Conservation (phyloP, 441 rosid genomes). For the Rhodomyrtus psidioides region DNA sequence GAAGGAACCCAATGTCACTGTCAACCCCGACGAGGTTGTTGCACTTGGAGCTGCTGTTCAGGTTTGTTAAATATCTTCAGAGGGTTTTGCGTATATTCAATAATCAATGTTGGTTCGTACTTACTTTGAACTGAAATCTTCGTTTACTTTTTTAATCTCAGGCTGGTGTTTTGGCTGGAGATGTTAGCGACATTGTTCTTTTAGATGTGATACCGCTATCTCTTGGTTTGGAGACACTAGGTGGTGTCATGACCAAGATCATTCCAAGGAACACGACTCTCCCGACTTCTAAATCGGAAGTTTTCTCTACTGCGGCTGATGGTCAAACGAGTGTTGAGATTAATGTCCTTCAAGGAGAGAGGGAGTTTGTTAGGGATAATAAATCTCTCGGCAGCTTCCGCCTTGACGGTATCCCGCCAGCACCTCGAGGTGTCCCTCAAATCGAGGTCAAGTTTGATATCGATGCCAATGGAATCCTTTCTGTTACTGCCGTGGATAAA, state of each 20-base stretch:
- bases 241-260: slow-evolving; percentile 92
- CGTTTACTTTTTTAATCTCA: slow-evolving; percentile 2
- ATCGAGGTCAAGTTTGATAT: slow-evolving; percentile 90
- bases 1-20: slow-evolving; percentile 87
- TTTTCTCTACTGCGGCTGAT: slow-evolving; percentile 94
- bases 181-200: slow-evolving; percentile 86
- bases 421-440: slow-evolving; percentile 95
- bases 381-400: slow-evolving; percentile 93
- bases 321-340: slow-evolving; percentile 98
- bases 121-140: background rate
- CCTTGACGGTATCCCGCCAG: slow-evolving; percentile 82
- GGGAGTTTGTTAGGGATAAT: slow-evolving; percentile 91
- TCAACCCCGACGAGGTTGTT: slow-evolving; percentile 91
- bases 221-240: slow-evolving; percentile 82
- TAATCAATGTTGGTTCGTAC: background rate
- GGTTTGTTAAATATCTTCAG: slow-evolving; percentile 26
- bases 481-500: slow-evolving; percentile 77
- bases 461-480: slow-evolving; percentile 91
- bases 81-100: background rate
- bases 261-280: slow-evolving; percentile 86
- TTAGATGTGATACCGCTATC: slow-evolving; percentile 93
- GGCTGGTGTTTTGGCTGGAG: slow-evolving; percentile 96
- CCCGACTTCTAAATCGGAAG: slow-evolving; percentile 93
- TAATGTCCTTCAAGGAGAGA: slow-evolving; percentile 94
- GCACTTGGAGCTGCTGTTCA: slow-evolving; percentile 98